Percentiles rank a stretch among this genome's conserved stretches.
Conservation (phyloP, 805 yeast species). For the Candida pseudofarinosa region DNA sequence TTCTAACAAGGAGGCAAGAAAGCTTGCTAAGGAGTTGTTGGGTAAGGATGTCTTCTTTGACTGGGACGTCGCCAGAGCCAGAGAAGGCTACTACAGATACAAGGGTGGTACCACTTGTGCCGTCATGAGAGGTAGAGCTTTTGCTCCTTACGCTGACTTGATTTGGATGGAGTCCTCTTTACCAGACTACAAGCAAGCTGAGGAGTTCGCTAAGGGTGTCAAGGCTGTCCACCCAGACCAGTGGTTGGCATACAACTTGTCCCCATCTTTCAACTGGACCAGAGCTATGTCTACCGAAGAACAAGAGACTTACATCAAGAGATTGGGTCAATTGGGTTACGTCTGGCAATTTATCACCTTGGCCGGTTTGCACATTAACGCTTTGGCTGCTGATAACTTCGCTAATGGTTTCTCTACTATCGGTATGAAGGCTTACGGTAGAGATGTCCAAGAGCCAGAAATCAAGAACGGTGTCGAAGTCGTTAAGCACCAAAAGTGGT, state of each 20-base stretch:
- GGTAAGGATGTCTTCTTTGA: constrained; percentile 85
- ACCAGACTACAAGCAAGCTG: constrained; percentile 91
- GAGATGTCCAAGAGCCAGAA: constrained; percentile 80
- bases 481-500: constrained; percentile 97
- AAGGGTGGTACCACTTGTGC: constrained; percentile 97
- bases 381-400: constrained; percentile 83
- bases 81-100: constrained; percentile 97
- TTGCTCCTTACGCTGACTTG: constrained; percentile 90
- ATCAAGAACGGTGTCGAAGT: constrained; percentile 88
- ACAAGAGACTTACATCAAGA: constrained; percentile 84
- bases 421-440: constrained; percentile 97
- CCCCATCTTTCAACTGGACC: constrained; percentile 98
- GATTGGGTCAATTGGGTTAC: constrained; percentile 85
- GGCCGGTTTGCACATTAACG: constrained; percentile 96
- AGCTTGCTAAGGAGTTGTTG: constrained; percentile 65
- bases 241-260: constrained; percentile 95
- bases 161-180: constrained; percentile 98
- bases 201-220: constrained; percentile 92
- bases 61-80: constrained; percentile 93
- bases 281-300: constrained; percentile 84
- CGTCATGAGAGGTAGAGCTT: constrained; percentile 92
- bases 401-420: constrained; percentile 69
- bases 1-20: constrained; percentile 76
- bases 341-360: constrained; percentile 97
- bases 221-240: constrained; percentile 75